phyloP scores from a whole-genome alignment of 192 early-diverging fungal species.

The Coemansia interrupta region DNA sequence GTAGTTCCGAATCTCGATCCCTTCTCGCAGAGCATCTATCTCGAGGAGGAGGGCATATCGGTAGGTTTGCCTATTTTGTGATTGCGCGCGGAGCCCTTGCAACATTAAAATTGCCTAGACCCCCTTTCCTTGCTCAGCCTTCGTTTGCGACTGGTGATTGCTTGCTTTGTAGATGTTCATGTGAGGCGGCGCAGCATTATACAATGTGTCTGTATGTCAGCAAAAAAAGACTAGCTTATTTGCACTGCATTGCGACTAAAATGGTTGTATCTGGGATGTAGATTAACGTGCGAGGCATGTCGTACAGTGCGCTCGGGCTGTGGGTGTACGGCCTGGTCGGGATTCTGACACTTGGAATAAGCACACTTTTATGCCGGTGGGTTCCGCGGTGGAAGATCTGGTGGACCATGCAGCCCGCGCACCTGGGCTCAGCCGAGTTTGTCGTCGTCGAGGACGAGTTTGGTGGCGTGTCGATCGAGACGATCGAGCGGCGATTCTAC shows the following conservation, averaged over 20 bases:
- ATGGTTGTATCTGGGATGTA: not conserved
- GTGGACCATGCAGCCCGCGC: conserved; percentile 61
- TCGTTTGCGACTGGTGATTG: not conserved
- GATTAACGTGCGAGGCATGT: conserved; percentile 60
- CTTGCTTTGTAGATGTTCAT: not conserved
- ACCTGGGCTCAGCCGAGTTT: conserved; percentile 72
- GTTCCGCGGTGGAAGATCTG: conserved; percentile 69
- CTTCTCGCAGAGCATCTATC: conserved; percentile 51
- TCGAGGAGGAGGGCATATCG: conserved; percentile 70
- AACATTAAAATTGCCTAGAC: no score
- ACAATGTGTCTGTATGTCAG: not conserved
- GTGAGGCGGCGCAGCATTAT: no score
- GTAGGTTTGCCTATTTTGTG: conserved; percentile 14
- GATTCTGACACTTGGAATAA: conserved; percentile 63
- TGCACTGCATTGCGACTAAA: conserved; percentile 29
- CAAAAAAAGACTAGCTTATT: not conserved
- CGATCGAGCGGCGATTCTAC: conserved; percentile 58
- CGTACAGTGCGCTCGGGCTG: conserved; percentile 43
- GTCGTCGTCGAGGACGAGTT: conserved; percentile 71
- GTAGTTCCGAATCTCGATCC: conserved; percentile 41
- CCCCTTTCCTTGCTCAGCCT: no score
- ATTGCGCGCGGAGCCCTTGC: not conserved
- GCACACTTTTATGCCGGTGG: conserved; percentile 83
- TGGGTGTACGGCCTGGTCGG: conserved; percentile 66
- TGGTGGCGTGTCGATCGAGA: conserved; percentile 55